phyloP scores from a whole-genome alignment of 2,329 filamentous ascomycete species.

The Lecanicillium sp. region DNA sequence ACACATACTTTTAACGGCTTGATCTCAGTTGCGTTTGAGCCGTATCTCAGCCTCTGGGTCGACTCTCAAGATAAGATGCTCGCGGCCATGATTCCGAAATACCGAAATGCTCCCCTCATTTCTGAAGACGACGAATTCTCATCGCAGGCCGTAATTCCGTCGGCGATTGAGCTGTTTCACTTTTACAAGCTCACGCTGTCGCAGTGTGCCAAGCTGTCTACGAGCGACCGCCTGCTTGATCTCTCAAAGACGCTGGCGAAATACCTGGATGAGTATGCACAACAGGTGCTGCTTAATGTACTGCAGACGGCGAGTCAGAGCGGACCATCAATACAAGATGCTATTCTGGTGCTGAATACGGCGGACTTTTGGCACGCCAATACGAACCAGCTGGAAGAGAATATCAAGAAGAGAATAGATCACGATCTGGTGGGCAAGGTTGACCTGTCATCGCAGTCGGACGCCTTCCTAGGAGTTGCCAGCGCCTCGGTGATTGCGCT shows the following conservation, averaged over 20 bases:
- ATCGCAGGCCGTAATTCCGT: slow-evolving; percentile 79
- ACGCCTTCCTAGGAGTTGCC: slow-evolving; percentile 91
- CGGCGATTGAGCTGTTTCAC: slow-evolving; percentile 93
- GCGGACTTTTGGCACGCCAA: slow-evolving; percentile 97
- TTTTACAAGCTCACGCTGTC: slow-evolving; percentile 90
- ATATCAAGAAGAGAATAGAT: slow-evolving; percentile 86
- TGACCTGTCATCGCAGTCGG: slow-evolving; percentile 86
- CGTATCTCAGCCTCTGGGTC: slow-evolving; percentile 94
- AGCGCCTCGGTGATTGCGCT: slow-evolving; percentile 78
- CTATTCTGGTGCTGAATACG: slow-evolving; percentile 84
- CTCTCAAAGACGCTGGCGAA: slow-evolving; percentile 80
- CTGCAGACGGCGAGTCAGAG: slow-evolving; percentile 48
- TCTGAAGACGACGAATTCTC: slow-evolving; percentile 88
- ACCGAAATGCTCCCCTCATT: slow-evolving; percentile 73
- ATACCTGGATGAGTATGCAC: slow-evolving; percentile 91
- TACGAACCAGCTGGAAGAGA: slow-evolving; percentile 88
- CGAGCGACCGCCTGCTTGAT: slow-evolving; percentile 77
- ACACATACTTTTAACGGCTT: slow-evolving; percentile 75
- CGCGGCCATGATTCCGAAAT: slow-evolving; percentile 75
- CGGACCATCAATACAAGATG: slow-evolving; percentile 59
- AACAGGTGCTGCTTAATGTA: slow-evolving; percentile 77
- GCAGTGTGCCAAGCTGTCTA: slow-evolving; percentile 94
- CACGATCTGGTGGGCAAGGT: slow-evolving; percentile 66
- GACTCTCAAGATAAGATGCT: slow-evolving; percentile 91
- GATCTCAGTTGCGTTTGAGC: slow-evolving; percentile 95